Evolutionary conservation across 1,139 yeast genomes (phyloP).

Genomic region (Yarrowia galli): DNA sequence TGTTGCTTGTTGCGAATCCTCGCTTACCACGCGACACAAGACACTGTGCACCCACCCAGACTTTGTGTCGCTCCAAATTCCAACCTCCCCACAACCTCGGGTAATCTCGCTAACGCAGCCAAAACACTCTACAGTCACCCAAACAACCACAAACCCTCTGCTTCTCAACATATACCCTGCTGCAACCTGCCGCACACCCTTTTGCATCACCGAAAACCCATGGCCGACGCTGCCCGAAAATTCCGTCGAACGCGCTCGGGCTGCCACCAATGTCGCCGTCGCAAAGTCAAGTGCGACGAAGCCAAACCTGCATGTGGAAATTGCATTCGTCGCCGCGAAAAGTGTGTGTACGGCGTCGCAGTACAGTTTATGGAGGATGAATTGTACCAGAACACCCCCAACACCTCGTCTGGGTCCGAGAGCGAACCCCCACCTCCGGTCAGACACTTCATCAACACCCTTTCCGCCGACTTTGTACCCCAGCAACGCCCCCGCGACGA

Average conservation of each 20-base stretch:
- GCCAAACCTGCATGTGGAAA: conserved; percentile 33
- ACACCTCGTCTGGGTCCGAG: conserved; percentile 12
- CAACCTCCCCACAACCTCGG: conserved; percentile 35
- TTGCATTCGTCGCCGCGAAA: conserved; percentile 35
- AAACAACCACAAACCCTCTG: conserved; percentile 30
- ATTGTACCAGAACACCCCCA: conserved; percentile 7
- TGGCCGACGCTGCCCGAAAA: conserved; percentile 38
- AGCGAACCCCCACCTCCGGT: conserved; percentile 28
- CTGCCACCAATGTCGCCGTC: conserved; percentile 36
- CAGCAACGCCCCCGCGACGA: conserved; percentile 28
- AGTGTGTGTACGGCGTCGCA: conserved; percentile 28
- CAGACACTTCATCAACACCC: conserved; percentile 28
- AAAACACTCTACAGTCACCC: conserved; percentile 34
- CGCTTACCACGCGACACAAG: not conserved
- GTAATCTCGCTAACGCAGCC: conserved; percentile 36
- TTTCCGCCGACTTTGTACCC: conserved; percentile 22
- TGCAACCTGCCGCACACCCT: conserved; percentile 32
- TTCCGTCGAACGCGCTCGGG: conserved; percentile 36
- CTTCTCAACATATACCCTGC: conserved; percentile 28
- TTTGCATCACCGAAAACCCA: conserved; percentile 32
- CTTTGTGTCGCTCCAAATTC: conserved; percentile 1
- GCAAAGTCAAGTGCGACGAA: conserved; percentile 39
- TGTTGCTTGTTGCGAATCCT: not conserved
- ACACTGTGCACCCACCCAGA: not conserved
- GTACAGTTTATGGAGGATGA: conserved; percentile 36